Evolutionary conservation across 176 grass and related monocot genomes (phyloP), one percentile per base, ranked within the genome.

Genomic region (Eremochloa ophiuroides): DNA sequence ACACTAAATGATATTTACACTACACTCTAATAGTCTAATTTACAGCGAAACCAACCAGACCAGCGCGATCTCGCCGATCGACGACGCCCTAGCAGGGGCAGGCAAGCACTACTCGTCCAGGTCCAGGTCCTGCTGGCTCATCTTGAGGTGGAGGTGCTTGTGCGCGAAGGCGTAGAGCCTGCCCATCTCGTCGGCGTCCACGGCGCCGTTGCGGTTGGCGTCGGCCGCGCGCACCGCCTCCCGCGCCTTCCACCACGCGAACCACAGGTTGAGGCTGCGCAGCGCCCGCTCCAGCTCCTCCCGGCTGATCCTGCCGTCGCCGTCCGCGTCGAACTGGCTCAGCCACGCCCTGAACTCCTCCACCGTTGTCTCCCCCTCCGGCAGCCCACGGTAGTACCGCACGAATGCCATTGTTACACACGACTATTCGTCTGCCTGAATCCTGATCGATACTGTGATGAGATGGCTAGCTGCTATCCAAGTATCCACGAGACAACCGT

Each of bases 331-430:
- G 76, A 94, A 94, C 88, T 94, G 92, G 74, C 68, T 79, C 80
- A 94, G 92, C 89, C 92, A 94, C 62, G 84, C 89, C 78, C 67
- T 76, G 86, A 94, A 94, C 88, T 94, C 89, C 65, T 61, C 89
- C 67, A 81, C 87, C 47, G 89, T 94, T 80, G 82, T 67, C 72
- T 85, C 83, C 78, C 46, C 79, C 73, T 85, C 59, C 76, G 86
- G 80, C 80, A 94, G 84, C 66, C 40, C 74, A 20, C 83, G 53
- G 64, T 80, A 80, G 59, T 86, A 62, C 50, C 84, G 42, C 80
- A 75, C 82, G 83, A 94, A 89, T 12, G 92, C 92, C 92, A 94
- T 91, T 9, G 12, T 47, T 42, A 0, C 7, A 2, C 33, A 66
- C 40, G 51, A 28, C 42, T 73, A 26, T 25, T 31, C 16, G 59